Evolutionary conservation across 2,329 filamentous ascomycete species (phyloP).

Genomic region (Arthrocladium fulminans): DNA sequence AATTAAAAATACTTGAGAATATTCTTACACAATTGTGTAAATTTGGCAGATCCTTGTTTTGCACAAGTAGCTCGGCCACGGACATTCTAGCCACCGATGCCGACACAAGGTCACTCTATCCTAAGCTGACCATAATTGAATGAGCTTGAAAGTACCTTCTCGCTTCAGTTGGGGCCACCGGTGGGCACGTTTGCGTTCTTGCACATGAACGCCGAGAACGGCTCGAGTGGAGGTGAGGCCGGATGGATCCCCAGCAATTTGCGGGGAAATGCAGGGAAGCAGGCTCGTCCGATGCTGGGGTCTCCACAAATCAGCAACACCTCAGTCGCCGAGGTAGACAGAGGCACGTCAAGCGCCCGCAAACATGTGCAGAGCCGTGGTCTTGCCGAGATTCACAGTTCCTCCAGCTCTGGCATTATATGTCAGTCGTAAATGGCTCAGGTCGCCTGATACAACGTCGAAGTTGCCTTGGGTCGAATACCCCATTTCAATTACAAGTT

Average conservation of each 20-base stretch:
- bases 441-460: too few relatives aligned
- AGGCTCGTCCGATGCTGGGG: neutral
- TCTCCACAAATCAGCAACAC: neutral
- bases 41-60: neutral
- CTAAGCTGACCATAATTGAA: too few relatives aligned
- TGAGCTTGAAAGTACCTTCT: too few relatives aligned
- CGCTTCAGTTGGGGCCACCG: too few relatives aligned
- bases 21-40: neutral
- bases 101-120: too few relatives aligned
- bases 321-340: neutral
- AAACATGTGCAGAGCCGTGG: neutral
- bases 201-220: neutral
- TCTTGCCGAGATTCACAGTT: neutral
- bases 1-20: neutral
- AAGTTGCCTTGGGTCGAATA: too few relatives aligned
- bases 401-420: neutral
- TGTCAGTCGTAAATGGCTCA: too few relatives aligned
- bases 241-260: too few relatives aligned
- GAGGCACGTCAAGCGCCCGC: neutral
- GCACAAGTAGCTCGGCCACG: too few relatives aligned
- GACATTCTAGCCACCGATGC: too few relatives aligned
- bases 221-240: neutral
- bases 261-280: slow-evolving; percentile 3
- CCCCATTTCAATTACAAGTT: too few relatives aligned
- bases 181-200: too few relatives aligned